Conservation (phyloP, 305 asterid species). For the Fraxinus ornus region DNA sequence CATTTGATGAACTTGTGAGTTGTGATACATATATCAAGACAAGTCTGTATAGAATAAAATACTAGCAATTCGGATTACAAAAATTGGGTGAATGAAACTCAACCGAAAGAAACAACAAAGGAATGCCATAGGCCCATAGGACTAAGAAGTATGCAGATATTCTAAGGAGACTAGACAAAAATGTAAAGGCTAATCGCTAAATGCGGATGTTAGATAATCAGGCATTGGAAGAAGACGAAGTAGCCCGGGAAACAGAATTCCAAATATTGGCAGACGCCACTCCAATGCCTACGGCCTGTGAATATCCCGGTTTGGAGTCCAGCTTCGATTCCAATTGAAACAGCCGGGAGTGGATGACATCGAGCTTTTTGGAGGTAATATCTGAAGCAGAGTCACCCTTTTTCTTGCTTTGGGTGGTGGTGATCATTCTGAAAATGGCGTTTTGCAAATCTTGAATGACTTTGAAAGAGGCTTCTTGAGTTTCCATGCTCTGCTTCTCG, state of each 20-base stretch:
- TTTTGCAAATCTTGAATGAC: conserved; percentile 83
- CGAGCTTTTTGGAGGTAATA: conserved; percentile 57
- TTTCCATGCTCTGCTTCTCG: conserved; percentile 68
- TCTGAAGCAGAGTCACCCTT: conserved; percentile 22
- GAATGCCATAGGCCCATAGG: background rate
- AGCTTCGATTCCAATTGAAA: conserved; percentile 63
- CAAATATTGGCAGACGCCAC: conserved; percentile 61
- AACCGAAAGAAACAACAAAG: background rate
- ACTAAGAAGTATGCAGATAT: background rate
- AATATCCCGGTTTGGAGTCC: conserved; percentile 75
- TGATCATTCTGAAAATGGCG: conserved; percentile 52
- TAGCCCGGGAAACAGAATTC: conserved; percentile 52
- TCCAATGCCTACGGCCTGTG: conserved; percentile 70
- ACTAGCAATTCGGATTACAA: background rate
- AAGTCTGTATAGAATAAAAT: background rate
- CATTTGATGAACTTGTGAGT: background rate
- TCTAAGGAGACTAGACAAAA: background rate
- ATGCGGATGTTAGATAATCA: background rate
- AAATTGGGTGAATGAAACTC: background rate
- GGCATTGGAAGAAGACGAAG: conserved; percentile 24
- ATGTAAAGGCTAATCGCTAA: background rate
- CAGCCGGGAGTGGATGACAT: conserved; percentile 59
- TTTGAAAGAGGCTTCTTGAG: conserved; percentile 73
- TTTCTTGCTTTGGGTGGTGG: conserved; percentile 30
- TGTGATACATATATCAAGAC: background rate